These are phyloP conservation scores for Heritiera littoralis DNA, from an alignment of 345 rosid genomes.

Conservation along the genomic window DNA sequence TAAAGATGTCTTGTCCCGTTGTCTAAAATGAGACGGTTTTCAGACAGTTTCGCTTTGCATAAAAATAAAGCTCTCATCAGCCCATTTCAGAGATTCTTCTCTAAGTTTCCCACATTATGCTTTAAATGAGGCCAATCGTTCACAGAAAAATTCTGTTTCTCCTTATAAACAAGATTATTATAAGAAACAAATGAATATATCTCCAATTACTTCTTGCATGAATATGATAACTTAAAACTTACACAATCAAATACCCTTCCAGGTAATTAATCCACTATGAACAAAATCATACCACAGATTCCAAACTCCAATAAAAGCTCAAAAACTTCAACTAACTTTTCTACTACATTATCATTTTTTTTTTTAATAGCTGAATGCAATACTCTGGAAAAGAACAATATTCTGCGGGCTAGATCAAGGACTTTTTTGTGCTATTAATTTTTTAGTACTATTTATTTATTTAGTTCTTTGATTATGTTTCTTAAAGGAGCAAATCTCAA, in stretches of 20 bases:
- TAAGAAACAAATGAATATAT: neutral
- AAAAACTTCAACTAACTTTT: neutral
- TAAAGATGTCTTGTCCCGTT: neutral
- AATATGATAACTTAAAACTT: neutral
- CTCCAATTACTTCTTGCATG: neutral
- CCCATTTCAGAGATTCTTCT: neutral
- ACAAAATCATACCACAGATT: neutral
- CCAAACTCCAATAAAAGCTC: neutral
- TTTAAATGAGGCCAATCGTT: neutral
- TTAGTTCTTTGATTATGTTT: neutral
- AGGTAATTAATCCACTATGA: neutral
- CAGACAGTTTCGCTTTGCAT: neutral
- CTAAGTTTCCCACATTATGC: neutral
- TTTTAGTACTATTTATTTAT: neutral
- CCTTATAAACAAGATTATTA: neutral
- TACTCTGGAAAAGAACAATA: neutral
- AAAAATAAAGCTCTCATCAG: too few species aligned
- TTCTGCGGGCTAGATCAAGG: neutral
- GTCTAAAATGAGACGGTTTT: neutral
- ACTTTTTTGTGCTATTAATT: neutral
- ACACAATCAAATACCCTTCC: neutral
- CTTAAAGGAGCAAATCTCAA: neutral
- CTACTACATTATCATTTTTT: neutral
- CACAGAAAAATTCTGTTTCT: neutral
- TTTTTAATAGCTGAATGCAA: neutral